These are phyloP conservation scores for Penicillium sclerotiorum DNA, from an alignment of 2,329 filamentous ascomycete genomes.

Conservation along the genomic window DNA sequence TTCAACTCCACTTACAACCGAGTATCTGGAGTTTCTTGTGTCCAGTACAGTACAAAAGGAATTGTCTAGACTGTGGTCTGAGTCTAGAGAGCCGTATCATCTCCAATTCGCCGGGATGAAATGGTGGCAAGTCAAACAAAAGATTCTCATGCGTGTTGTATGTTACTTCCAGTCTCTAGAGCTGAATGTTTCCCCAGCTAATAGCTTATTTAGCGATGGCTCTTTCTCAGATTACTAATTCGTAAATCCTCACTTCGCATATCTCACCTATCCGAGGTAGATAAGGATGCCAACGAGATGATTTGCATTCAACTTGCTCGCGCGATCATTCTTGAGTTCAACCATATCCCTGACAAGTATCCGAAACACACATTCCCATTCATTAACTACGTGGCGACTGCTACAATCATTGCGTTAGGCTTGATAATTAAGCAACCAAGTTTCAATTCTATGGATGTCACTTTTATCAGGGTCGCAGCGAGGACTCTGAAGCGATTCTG, in stretches of 20 bases:
- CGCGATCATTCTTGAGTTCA: background rate
- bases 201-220: background rate
- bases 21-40: background rate
- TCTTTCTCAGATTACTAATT: background rate
- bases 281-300: background rate
- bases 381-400: background rate
- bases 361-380: background rate
- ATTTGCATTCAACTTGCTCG: background rate
- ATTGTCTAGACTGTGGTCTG: background rate
- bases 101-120: background rate
- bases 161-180: background rate
- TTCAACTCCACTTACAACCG: background rate
- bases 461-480: background rate
- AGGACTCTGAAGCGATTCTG: background rate
- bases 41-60: background rate
- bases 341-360: background rate
- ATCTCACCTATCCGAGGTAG: background rate
- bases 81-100: background rate
- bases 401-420: background rate
- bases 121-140: background rate
- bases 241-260: background rate
- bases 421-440: background rate
- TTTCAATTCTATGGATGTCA: background rate
- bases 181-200: background rate
- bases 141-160: background rate